Conservation (phyloP, 2,329 filamentous ascomycete genomes). For the Hypoxylon sp. region DNA sequence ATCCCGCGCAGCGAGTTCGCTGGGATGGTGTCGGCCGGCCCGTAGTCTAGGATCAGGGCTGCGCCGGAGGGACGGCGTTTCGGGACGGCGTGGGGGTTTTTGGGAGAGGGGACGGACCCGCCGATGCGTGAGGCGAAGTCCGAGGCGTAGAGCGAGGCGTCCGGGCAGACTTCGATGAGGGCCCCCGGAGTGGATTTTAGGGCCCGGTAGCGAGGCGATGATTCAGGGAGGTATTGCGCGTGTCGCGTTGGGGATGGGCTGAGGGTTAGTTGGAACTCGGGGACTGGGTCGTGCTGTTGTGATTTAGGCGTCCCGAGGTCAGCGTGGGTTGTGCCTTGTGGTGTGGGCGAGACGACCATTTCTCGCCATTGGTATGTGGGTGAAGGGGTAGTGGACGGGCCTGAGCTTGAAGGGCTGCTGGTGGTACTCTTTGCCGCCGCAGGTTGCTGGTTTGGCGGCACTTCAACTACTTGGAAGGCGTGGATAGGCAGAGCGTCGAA, state of each 20-base stretch:
- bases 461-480: slow-evolving; percentile 83
- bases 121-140: slow-evolving; percentile 91
- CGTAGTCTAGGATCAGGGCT: slow-evolving; percentile 96
- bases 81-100: slow-evolving; percentile 52
- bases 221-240: slow-evolving; percentile 86
- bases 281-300: slow-evolving; percentile 67
- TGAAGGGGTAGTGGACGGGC: slow-evolving; percentile 59
- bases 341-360: slow-evolving; percentile 80
- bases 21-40: slow-evolving; percentile 82
- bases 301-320: slow-evolving; percentile 69
- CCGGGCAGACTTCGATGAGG: slow-evolving; percentile 90
- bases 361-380: slow-evolving; percentile 80
- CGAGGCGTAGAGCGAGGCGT: slow-evolving; percentile 82
- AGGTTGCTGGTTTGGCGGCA: slow-evolving; percentile 61
- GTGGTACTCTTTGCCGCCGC: slow-evolving; percentile 56
- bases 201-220: slow-evolving; percentile 82
- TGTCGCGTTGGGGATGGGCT: slow-evolving; percentile 83
- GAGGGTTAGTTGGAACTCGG: slow-evolving; percentile 90
- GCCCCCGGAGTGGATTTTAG: slow-evolving; percentile 78
- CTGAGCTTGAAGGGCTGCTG: slow-evolving; percentile 50
- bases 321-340: slow-evolving; percentile 67
- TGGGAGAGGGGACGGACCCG: slow-evolving; percentile 61
- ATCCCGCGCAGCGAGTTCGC: slow-evolving; percentile 94
- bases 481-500: slow-evolving; percentile 98
- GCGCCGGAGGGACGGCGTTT: slow-evolving; percentile 81